Conservation (phyloP, 2,329 filamentous ascomycete genomes). For the Cytospora paraplurivora region DNA sequence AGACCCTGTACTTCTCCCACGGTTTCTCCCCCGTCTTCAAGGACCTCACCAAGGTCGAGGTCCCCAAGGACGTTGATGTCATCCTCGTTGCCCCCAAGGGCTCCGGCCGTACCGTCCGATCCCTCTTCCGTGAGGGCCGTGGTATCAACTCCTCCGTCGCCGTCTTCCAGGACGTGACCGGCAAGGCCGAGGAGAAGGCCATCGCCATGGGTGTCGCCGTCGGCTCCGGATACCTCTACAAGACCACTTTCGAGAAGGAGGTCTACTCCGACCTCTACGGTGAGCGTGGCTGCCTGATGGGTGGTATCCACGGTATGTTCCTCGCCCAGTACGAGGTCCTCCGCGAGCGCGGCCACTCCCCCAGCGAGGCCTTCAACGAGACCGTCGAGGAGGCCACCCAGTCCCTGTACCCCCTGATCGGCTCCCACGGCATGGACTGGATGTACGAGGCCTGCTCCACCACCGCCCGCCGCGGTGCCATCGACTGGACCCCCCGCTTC, state of each 20-base stretch:
- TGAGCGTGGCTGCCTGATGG: conserved; percentile 99
- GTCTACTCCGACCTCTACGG: conserved; percentile 99
- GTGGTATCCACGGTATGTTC: conserved; percentile 99
- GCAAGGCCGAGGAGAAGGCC: conserved; percentile 97
- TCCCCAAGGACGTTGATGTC: conserved; percentile 93
- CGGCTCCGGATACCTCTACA: conserved; percentile 97
- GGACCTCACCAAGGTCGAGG: conserved; percentile 97
- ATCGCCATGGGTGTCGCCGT: conserved; percentile 95
- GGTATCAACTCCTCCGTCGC: conserved; percentile 99
- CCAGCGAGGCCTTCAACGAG: conserved; percentile 99
- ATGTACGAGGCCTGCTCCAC: conserved; percentile 99
- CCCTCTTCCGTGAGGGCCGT: conserved; percentile 97
- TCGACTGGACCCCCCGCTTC: conserved; percentile 97
- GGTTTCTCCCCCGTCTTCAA: conserved; percentile 99
- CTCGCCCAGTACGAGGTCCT: conserved; percentile 99
- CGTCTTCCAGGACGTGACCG: conserved; percentile 97
- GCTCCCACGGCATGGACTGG: conserved; percentile 99
- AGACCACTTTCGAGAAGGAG: conserved; percentile 99
- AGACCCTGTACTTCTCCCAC: conserved; percentile 99
- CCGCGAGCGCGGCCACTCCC: conserved; percentile 95
- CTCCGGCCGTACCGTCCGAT: conserved; percentile 96
- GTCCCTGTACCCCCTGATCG: conserved; percentile 96
- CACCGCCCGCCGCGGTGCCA: conserved; percentile 95
- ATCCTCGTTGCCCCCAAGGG: conserved; percentile 99
- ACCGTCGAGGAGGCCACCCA: conserved; percentile 99